phyloP scores from a whole-genome alignment of 768 basidiomycete genomes.

The Lactarius psammicola region DNA sequence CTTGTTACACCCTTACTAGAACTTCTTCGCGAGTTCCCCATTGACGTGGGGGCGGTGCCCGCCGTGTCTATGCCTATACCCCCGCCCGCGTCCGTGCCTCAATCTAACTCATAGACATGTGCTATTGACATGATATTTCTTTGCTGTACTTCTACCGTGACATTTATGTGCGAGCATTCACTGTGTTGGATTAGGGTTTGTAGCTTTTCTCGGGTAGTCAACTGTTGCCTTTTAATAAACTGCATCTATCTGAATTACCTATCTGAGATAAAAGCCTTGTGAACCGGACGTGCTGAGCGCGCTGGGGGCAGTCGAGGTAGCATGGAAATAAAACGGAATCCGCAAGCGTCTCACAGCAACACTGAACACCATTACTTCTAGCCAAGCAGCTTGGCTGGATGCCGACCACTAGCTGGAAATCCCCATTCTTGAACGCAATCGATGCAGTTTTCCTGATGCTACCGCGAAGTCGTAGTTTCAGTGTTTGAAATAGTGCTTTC shows the following conservation, averaged over 20 bases:
- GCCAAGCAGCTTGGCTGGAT: no score
- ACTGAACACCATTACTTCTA: no score
- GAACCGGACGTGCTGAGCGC: neutral
- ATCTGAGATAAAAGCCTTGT: neutral
- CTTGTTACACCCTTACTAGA: neutral
- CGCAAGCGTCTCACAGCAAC: no score
- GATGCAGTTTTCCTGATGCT: no score
- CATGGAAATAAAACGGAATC: no score
- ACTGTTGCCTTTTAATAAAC: neutral
- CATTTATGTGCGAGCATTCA: neutral
- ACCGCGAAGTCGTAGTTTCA: no score
- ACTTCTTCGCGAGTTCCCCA: neutral
- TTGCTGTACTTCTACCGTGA: neutral
- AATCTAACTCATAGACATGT: neutral
- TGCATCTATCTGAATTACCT: neutral
- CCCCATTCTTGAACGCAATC: no score
- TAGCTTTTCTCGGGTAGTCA: neutral
- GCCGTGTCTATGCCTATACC: neutral
- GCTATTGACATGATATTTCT: neutral
- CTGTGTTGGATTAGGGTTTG: neutral
- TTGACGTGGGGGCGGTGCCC: neutral
- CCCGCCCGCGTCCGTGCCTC: neutral
- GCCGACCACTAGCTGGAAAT: no score
- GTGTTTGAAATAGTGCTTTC: no score
- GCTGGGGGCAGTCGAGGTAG: neutral